Percentiles rank a stretch among this genome's conserved stretches.
Conservation (phyloP, 768 basidiomycete species). For the Hericium alpestre region DNA sequence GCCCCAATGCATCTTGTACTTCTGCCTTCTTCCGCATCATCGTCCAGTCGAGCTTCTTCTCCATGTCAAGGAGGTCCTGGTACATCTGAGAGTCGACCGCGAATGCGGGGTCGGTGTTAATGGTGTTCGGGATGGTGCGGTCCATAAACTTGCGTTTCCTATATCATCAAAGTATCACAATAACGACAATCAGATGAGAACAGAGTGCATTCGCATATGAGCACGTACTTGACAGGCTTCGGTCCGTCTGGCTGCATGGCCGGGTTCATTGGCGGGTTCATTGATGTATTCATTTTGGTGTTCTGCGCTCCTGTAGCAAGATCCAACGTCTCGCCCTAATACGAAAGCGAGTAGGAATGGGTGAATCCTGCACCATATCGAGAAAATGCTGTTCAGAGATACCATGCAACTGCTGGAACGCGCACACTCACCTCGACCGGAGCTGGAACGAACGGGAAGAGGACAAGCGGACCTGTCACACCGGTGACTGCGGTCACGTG, state of each 20-base stretch:
- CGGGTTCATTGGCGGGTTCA: not conserved
- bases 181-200: not conserved
- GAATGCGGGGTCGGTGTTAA: slow-evolving; percentile 66
- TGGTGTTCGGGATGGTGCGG: slow-evolving; percentile 66
- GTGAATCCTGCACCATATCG: no score
- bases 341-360: not conserved
- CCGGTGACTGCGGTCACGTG: not conserved
- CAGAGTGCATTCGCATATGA: not conserved
- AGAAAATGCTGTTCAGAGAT: no score
- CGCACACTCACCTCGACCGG: not conserved
- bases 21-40: slow-evolving; percentile 84
- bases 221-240: not conserved
- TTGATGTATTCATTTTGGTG: not conserved
- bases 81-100: slow-evolving; percentile 81
- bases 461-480: not conserved
- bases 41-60: slow-evolving; percentile 90
- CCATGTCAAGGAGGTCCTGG: slow-evolving; percentile 76
- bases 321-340: not conserved
- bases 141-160: slow-evolving; percentile 76
- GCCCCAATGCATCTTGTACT: slow-evolving; percentile 77
- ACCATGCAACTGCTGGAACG: not conserved
- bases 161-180: not conserved
- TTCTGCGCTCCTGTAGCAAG: not conserved
- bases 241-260: not conserved
- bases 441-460: not conserved